phyloP scores from a whole-genome alignment of 1,284 basidiomycete species.

The Heterobasidion annosum region DNA sequence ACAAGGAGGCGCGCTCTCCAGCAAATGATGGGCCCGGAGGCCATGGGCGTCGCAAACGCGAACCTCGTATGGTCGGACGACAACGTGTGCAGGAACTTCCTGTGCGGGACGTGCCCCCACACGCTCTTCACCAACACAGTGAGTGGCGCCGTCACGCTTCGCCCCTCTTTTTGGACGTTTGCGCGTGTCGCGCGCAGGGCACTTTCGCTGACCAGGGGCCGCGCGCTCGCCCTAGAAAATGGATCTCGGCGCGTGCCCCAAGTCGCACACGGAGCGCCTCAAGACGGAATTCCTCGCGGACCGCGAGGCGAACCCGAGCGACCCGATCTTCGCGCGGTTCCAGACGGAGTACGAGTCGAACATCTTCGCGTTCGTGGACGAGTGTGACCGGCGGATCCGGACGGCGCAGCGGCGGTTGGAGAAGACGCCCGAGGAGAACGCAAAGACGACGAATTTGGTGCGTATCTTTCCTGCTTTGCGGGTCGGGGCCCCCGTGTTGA shows the following conservation, averaged over 20 bases:
- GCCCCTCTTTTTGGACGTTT: neutral
- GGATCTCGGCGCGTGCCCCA: slow-evolving; percentile 97
- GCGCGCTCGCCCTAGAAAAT: slow-evolving; percentile 71
- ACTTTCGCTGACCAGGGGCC: no score
- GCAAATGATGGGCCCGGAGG: slow-evolving; percentile 99
- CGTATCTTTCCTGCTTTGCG: slow-evolving; percentile 12
- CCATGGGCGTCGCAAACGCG: slow-evolving; percentile 90
- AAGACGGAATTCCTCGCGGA: slow-evolving; percentile 88
- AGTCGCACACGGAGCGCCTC: slow-evolving; percentile 91
- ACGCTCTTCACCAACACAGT: slow-evolving; percentile 98
- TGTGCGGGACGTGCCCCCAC: slow-evolving; percentile 97
- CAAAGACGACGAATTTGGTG: slow-evolving; percentile 93
- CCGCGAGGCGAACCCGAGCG: slow-evolving; percentile 62
- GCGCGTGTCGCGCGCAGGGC: neutral
- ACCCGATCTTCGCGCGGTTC: slow-evolving; percentile 77
- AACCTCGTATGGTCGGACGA: slow-evolving; percentile 95
- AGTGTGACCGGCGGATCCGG: slow-evolving; percentile 94
- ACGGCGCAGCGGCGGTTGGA: slow-evolving; percentile 92
- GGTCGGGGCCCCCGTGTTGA: neutral
- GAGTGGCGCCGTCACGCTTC: slow-evolving; percentile 23
- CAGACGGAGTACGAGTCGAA: slow-evolving; percentile 94
- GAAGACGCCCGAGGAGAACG: slow-evolving; percentile 99
- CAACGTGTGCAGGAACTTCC: slow-evolving; percentile 98
- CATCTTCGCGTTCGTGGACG: slow-evolving; percentile 94
- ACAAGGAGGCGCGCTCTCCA: slow-evolving; percentile 21